Percentiles rank a stretch among this genome's conserved stretches.
Evolutionary conservation across 1,284 basidiomycete genomes (phyloP).

Genomic region (Heliocybe sulcata): DNA sequence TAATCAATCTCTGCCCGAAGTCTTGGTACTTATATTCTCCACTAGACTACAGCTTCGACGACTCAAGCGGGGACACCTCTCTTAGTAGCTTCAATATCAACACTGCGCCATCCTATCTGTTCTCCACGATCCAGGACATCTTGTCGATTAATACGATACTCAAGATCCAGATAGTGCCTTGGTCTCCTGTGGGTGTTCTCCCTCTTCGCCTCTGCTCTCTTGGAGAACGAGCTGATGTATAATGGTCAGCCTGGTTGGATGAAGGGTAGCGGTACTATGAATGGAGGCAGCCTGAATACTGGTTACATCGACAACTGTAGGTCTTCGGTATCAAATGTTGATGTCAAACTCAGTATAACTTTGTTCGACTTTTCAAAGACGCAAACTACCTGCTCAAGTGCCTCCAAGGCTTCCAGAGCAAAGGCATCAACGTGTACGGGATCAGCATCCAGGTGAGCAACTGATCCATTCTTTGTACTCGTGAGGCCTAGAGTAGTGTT

Average conservation of each 20-base stretch:
- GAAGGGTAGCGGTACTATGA: constrained; percentile 36
- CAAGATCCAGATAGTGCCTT: constrained; percentile 38
- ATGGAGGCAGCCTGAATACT: constrained; percentile 33
- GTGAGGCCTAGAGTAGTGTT: not conserved
- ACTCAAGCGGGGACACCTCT: constrained; percentile 32
- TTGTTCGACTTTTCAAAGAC: constrained; percentile 12
- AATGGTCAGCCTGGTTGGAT: constrained; percentile 41
- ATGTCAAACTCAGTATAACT: too few relatives aligned
- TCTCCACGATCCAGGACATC: constrained; percentile 38
- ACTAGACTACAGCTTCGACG: constrained; percentile 41
- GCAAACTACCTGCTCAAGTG: constrained; percentile 40
- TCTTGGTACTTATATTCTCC: constrained; percentile 5
- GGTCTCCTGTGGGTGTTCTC: constrained; percentile 37
- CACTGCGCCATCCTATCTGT: constrained; percentile 37
- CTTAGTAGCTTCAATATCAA: constrained; percentile 32
- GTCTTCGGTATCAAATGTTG: constrained; percentile 9
- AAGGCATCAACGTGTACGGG: constrained; percentile 36
- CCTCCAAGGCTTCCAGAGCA: constrained; percentile 34
- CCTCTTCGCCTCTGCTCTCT: not conserved
- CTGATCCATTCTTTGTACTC: constrained; percentile 6
- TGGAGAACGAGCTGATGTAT: too few relatives aligned
- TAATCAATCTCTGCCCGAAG: not conserved
- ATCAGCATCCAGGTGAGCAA: constrained; percentile 35
- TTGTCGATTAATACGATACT: constrained; percentile 31
- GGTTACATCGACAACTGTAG: constrained; percentile 28